These are phyloP conservation scores for Exidia glandulosa DNA, from an alignment of 768 basidiomycete species.

Conservation along the genomic window DNA sequence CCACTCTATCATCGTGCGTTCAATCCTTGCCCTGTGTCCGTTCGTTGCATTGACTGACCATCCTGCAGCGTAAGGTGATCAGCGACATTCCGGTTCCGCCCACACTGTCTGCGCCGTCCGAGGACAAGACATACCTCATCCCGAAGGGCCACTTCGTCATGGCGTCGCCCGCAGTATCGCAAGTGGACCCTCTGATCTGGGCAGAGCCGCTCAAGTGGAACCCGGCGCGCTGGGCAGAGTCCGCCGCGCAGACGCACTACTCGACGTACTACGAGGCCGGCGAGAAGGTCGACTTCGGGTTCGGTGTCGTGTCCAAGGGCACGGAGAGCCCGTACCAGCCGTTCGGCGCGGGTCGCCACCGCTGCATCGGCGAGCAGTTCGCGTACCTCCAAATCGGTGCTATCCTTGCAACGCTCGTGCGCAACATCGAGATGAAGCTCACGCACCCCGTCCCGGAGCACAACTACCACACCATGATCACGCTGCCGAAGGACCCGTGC, in stretches of 20 bases:
- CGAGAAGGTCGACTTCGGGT: conserved; percentile 94
- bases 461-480: conserved; percentile 95
- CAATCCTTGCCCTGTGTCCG: no score
- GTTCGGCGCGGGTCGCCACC: conserved; percentile 92
- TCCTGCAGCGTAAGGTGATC: conserved; percentile 65
- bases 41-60: not conserved
- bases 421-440: conserved; percentile 63
- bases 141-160: conserved; percentile 86
- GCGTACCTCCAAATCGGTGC: conserved; percentile 90
- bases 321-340: conserved; percentile 95
- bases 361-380: conserved; percentile 93
- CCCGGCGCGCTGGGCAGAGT: conserved; percentile 80
- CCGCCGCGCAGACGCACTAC: conserved; percentile 50
- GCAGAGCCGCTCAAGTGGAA: conserved; percentile 60
- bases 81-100: conserved; percentile 74
- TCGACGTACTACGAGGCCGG: conserved; percentile 60
- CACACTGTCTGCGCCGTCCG: conserved; percentile 65
- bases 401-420: conserved; percentile 67
- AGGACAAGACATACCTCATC: conserved; percentile 68
- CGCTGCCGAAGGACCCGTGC: conserved; percentile 52
- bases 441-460: conserved; percentile 60
- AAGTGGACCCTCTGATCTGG: conserved; percentile 82
- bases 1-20: conserved; percentile 63
- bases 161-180: conserved; percentile 78
- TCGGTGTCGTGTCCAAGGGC: conserved; percentile 90